These are phyloP conservation scores for Sapria himalayana DNA, from an alignment of 345 rosid genomes.

Conservation along the genomic window DNA sequence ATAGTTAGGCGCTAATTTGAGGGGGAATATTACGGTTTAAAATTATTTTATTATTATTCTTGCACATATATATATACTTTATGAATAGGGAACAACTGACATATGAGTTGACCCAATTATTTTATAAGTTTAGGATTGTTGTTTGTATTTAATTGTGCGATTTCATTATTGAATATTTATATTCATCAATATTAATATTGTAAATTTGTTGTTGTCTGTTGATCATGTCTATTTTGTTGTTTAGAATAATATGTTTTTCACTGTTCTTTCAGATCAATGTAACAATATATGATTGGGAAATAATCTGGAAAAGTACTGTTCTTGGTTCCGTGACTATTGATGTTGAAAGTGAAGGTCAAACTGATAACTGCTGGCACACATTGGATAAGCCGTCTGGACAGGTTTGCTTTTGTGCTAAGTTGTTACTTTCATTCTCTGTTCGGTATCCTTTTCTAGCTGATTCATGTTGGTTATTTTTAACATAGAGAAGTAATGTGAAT, in stretches of 20 bases:
- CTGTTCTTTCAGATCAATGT: conserved; percentile 46
- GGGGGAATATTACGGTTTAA: too few species aligned
- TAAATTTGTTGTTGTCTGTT: neutral
- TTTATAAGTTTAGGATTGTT: too few species aligned
- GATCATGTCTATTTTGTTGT: neutral
- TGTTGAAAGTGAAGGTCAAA: conserved; percentile 80
- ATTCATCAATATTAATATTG: too few species aligned
- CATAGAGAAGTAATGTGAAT: conserved; percentile 7
- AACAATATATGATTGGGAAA: conserved; percentile 98
- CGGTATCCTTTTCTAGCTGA: neutral
- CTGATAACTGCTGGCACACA: conserved; percentile 70
- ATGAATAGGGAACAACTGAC: too few species aligned
- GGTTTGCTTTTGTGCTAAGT: conserved; percentile 21
- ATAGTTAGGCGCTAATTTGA: too few species aligned
- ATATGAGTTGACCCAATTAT: too few species aligned
- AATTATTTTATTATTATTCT: too few species aligned
- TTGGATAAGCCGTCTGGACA: conserved; percentile 90
- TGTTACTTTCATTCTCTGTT: conserved; percentile 3
- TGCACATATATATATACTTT: too few species aligned
- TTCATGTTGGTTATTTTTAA: conserved; percentile 4
- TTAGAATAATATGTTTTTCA: conserved; percentile 3
- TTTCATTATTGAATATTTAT: too few species aligned
- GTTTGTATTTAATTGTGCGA: too few species aligned
- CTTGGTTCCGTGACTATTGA: conserved; percentile 84
- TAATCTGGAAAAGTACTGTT: conserved; percentile 93